A percentile compares a stretch with the other conserved stretches of the same genome.
These are phyloP conservation scores for Echium plantagineum DNA, from an alignment of 257 asterid species.

Conservation along the genomic window DNA sequence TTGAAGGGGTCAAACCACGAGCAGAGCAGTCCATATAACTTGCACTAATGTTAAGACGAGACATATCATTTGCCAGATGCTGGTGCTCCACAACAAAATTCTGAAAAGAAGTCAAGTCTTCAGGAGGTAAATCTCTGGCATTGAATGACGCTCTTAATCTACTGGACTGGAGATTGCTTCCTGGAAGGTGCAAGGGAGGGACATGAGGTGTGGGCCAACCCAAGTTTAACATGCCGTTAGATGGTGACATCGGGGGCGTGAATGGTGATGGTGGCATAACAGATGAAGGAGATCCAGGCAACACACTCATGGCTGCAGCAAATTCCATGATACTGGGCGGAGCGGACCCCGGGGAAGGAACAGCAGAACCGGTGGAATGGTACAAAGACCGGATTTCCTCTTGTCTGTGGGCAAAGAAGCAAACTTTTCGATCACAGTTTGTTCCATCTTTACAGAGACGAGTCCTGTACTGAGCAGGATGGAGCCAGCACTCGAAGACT, in stretches of 20 bases:
- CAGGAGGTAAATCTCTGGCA: slow-evolving; percentile 75
- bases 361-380: slow-evolving; percentile 86
- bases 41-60: slow-evolving; percentile 31
- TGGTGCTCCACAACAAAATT: slow-evolving; percentile 63
- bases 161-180: slow-evolving; percentile 85
- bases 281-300: slow-evolving; percentile 80
- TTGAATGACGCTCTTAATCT: slow-evolving; percentile 79
- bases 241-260: slow-evolving; percentile 62
- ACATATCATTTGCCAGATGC: slow-evolving; percentile 44
- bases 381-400: slow-evolving; percentile 91
- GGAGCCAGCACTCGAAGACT: slow-evolving; percentile 97
- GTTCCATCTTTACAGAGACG: slow-evolving; percentile 85
- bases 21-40: slow-evolving; percentile 37
- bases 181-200: slow-evolving; percentile 75
- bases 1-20: slow-evolving; percentile 71
- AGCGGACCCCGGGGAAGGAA: slow-evolving; percentile 79
- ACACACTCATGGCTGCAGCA: slow-evolving; percentile 65
- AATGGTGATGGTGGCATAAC: slow-evolving; percentile 67
- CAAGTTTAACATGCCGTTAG: slow-evolving; percentile 55
- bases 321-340: slow-evolving; percentile 79
- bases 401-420: slow-evolving; percentile 79
- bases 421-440: slow-evolving; percentile 70
- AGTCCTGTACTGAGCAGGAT: slow-evolving; percentile 91
- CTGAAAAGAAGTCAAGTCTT: slow-evolving; percentile 32
- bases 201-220: slow-evolving; percentile 78